Conservation (phyloP, 805 yeast genomes). For the Dipodascopsis uninucleata region DNA sequence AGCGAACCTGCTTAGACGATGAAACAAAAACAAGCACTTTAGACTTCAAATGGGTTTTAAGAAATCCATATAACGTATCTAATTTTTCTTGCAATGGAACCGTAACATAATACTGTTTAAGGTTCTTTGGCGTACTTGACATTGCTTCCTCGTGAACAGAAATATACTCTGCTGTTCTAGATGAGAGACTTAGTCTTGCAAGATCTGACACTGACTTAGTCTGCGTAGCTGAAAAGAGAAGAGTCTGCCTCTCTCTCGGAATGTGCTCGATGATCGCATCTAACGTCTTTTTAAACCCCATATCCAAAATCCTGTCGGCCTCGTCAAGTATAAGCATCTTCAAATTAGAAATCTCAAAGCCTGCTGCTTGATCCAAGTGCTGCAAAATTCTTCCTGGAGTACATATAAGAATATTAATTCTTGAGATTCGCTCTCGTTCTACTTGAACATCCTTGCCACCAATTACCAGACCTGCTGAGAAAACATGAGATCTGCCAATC, state of each 20-base stretch:
- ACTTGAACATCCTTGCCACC: constrained; percentile 87
- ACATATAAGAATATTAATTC: constrained; percentile 78
- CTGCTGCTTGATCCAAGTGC: constrained; percentile 85
- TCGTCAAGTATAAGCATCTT: constrained; percentile 83
- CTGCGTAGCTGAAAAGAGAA: constrained; percentile 85
- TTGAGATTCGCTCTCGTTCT: constrained; percentile 74
- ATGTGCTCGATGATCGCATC: constrained; percentile 76
- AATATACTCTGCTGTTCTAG: constrained; percentile 52
- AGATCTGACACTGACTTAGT: constrained; percentile 76
- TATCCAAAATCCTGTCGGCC: constrained; percentile 87
- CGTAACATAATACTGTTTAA: constrained; percentile 78
- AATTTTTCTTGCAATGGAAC: constrained; percentile 75
- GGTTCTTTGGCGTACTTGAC: constrained; percentile 68
- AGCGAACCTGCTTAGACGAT: constrained; percentile 88
- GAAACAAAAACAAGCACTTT: constrained; percentile 81
- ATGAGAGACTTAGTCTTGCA: constrained; percentile 64
- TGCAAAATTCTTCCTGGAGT: constrained; percentile 90
- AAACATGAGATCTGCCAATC: constrained; percentile 68
- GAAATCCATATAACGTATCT: constrained; percentile 79
- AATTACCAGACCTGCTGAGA: constrained; percentile 86
- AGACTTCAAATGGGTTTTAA: constrained; percentile 73
- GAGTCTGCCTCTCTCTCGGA: constrained; percentile 77
- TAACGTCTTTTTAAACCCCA: constrained; percentile 83
- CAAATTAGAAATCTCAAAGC: constrained; percentile 67
- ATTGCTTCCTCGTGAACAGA: constrained; percentile 43